Evolutionary conservation across 257 asterid species (phyloP).

Genomic region (Solanum rostratum): DNA sequence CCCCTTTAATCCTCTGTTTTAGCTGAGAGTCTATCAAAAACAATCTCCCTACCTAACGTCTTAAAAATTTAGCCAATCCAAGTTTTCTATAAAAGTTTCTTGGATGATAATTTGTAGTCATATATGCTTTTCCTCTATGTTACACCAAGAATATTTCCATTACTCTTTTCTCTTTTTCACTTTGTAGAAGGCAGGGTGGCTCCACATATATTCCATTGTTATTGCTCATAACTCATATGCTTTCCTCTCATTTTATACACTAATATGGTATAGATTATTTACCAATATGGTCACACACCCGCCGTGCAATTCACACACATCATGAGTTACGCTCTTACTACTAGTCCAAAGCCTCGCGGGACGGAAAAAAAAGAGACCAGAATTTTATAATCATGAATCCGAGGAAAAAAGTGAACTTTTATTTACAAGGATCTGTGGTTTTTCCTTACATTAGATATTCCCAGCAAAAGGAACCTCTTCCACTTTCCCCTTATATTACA

Average conservation of each 20-base stretch:
- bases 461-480: not conserved
- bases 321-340: not conserved
- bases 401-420: not conserved
- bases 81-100: not conserved
- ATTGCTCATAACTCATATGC: not conserved
- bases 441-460: conserved; percentile 2
- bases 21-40: not conserved
- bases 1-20: not conserved
- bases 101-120: not conserved
- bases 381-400: not conserved
- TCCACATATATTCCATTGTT: not conserved
- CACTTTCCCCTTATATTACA: conserved; percentile 8
- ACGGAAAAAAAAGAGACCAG: not conserved
- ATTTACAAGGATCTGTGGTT: conserved; percentile 9
- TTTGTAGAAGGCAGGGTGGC: not conserved
- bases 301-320: not conserved
- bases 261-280: too few relatives aligned
- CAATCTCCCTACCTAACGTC: not conserved
- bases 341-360: not conserved
- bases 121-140: not conserved
- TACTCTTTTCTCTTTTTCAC: not conserved
- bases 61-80: not conserved
- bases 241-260: not conserved
- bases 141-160: not conserved
- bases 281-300: not conserved